Conservation (phyloP, 202 grass and related monocot genomes). For the Cymbopogon flexuosus region DNA sequence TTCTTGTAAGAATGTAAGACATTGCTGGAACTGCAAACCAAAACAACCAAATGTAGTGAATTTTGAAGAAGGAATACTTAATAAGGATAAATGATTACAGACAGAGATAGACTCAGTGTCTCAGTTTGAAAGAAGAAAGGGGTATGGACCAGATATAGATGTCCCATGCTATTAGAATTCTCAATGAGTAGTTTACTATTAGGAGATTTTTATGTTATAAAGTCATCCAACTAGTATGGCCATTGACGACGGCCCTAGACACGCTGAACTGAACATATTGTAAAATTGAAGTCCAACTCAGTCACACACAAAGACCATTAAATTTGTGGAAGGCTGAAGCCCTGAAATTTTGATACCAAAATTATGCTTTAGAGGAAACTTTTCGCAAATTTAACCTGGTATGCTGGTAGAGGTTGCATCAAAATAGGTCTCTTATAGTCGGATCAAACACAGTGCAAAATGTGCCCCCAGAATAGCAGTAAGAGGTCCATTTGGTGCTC, state of each 20-base stretch:
- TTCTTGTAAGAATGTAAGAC: not conserved
- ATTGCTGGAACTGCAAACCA: not conserved
- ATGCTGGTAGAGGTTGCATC: not conserved
- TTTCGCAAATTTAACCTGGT: not conserved
- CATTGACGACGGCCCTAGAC: not conserved
- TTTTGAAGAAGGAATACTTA: not conserved
- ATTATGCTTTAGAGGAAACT: not conserved
- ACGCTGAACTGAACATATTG: not conserved
- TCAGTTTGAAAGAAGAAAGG: not conserved
- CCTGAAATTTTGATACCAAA: not conserved
- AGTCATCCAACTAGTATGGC: not conserved
- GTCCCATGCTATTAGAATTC: not conserved
- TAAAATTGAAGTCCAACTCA: not conserved
- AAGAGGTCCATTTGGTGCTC: not conserved
- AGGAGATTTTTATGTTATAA: not conserved
- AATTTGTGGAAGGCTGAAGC: not conserved
- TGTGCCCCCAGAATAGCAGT: not conserved
- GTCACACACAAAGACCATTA: not conserved
- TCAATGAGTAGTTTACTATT: not conserved
- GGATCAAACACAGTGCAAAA: not conserved
- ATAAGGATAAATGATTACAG: not conserved
- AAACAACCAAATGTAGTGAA: not conserved
- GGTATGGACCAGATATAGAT: not conserved
- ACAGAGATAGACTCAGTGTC: not conserved
- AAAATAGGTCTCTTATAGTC: not conserved